Conservation (phyloP, 2,329 filamentous ascomycete genomes). For the Alternaria tenuissima region DNA sequence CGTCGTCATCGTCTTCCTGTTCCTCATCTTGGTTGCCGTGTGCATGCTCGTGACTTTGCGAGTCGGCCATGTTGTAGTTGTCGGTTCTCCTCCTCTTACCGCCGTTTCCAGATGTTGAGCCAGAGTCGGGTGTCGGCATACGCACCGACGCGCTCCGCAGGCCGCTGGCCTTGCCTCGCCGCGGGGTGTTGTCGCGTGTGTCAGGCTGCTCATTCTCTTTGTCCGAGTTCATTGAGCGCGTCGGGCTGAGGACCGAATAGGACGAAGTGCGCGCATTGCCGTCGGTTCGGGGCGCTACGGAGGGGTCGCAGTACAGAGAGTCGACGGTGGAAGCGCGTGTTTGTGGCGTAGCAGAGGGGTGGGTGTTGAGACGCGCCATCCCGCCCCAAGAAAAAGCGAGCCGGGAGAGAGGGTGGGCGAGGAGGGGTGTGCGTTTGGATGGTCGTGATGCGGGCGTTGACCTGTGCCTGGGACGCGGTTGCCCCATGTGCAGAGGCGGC, state of each 20-base stretch:
- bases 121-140: conserved; percentile 53
- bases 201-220: conserved; percentile 55
- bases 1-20: conserved; percentile 25
- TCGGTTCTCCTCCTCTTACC: conserved; percentile 57
- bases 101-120: conserved; percentile 37
- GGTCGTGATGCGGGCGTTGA: conserved; percentile 8
- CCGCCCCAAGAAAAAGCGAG: neutral
- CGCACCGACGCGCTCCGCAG: conserved; percentile 43
- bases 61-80: conserved; percentile 35
- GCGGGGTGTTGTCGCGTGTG: conserved; percentile 39
- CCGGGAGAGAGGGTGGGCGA: neutral
- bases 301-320: conserved; percentile 50
- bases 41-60: conserved; percentile 18
- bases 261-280: conserved; percentile 33
- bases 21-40: conserved; percentile 29
- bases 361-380: conserved; percentile 52
- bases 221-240: conserved; percentile 49
- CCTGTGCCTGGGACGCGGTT: conserved; percentile 19
- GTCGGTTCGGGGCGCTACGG: conserved; percentile 30
- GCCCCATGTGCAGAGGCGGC: conserved; percentile 14
- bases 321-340: conserved; percentile 42
- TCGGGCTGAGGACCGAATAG: conserved; percentile 46
- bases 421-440: neutral
- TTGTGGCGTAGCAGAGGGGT: conserved; percentile 40
- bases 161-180: conserved; percentile 54